Conservation (phyloP, 345 rosid species). For the Eucalyptus urophylla region DNA sequence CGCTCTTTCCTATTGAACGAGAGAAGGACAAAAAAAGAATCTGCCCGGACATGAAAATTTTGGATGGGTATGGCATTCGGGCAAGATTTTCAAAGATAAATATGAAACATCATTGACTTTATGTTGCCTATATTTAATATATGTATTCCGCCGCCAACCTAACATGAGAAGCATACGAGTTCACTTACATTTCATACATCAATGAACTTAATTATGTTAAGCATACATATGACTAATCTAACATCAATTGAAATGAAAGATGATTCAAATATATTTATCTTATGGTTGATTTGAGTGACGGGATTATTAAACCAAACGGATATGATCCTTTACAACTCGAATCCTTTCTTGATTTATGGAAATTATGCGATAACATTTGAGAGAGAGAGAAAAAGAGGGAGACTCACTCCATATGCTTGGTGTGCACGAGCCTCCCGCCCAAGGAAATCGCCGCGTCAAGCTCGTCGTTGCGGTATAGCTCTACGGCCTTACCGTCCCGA, state of each 20-base stretch:
- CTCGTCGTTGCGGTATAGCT: conserved; percentile 50
- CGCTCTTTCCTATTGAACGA: background rate
- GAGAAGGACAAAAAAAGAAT: background rate
- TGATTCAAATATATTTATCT: background rate
- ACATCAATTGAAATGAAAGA: background rate
- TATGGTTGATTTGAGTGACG: background rate
- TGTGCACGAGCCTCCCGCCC: conserved; percentile 52
- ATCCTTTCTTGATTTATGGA: background rate
- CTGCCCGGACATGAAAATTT: background rate
- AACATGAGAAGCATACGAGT: background rate
- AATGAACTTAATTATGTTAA: background rate
- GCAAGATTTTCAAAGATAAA: background rate
- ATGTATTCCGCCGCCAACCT: background rate
- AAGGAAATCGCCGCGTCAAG: conserved; percentile 68
- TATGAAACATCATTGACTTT: background rate
- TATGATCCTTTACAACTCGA: background rate
- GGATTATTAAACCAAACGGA: background rate
- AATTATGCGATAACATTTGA: background rate
- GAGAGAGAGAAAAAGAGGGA: background rate
- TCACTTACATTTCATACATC: background rate
- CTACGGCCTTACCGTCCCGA: conserved; percentile 13
- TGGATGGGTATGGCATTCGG: background rate
- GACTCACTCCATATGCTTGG: conserved; percentile 47
- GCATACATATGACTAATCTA: background rate
- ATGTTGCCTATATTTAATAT: background rate